Evolutionary conservation across 1,284 basidiomycete species (phyloP).

Genomic region (Peniophora sp.): DNA sequence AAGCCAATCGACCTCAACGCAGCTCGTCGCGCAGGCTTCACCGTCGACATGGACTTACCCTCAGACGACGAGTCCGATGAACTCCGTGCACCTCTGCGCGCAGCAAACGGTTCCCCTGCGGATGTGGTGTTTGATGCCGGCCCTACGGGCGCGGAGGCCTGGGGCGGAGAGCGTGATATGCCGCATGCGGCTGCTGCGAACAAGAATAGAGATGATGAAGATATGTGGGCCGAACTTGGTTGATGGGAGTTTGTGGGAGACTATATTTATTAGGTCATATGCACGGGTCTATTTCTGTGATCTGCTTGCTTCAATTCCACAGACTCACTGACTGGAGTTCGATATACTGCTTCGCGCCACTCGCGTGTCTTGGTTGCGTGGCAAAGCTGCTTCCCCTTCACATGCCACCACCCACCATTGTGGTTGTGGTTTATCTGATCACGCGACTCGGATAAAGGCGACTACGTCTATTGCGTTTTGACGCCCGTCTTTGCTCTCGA

Average conservation of each 20-base stretch:
- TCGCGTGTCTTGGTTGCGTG: no score
- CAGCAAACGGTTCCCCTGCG: not conserved
- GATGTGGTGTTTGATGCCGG: conserved; percentile 43
- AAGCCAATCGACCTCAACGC: conserved; percentile 86
- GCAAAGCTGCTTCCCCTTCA: no score
- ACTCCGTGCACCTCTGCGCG: conserved; percentile 40
- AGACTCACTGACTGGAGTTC: no score
- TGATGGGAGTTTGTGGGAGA: conserved; percentile 21
- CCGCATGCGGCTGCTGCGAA: conserved; percentile 45
- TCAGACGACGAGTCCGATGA: conserved; percentile 57
- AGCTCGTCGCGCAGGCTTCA: conserved; percentile 61
- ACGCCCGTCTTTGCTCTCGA: no score
- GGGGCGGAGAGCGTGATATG: conserved; percentile 40
- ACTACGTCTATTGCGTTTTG: no score
- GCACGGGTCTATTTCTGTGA: no score
- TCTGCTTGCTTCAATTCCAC: no score
- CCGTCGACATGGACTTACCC: conserved; percentile 63
- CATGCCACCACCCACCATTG: no score
- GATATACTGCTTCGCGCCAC: no score
- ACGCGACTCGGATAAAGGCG: no score
- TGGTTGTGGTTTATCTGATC: no score
- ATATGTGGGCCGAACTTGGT: conserved; percentile 68
- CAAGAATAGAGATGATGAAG: conserved; percentile 53
- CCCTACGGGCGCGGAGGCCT: conserved; percentile 33
- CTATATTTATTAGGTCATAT: not conserved